A percentile compares a stretch with the other conserved stretches of the same genome.
phyloP scores from a whole-genome alignment of 1,284 basidiomycete species.

The Irpex sp. region DNA sequence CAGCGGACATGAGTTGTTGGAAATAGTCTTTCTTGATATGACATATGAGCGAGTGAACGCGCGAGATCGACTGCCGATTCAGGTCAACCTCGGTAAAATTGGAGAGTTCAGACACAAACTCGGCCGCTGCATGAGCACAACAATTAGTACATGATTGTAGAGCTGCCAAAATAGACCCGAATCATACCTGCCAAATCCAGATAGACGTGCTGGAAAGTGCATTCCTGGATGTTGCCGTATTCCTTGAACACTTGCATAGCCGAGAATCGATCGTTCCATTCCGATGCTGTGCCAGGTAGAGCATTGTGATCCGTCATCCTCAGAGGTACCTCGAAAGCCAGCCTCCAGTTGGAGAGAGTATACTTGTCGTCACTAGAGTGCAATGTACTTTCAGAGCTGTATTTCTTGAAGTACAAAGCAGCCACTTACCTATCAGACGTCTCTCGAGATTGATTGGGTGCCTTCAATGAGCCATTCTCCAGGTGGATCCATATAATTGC shows the following conservation, averaged over 20 bases:
- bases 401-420: too few relatives aligned
- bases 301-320: neutral
- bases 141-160: neutral
- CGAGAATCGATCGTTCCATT: neutral
- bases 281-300: neutral
- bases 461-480: neutral
- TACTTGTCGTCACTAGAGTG: neutral
- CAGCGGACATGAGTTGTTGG: conserved; percentile 22
- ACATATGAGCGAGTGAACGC: conserved; percentile 21
- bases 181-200: neutral
- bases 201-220: neutral
- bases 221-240: neutral
- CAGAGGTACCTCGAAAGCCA: neutral
- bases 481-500: conserved; percentile 6
- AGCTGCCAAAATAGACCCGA: neutral
- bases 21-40: conserved; percentile 25
- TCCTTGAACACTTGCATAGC: neutral
- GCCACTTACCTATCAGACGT: neutral
- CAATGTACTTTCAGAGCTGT: neutral
- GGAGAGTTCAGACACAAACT: conserved; percentile 25
- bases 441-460: neutral
- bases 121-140: conserved; percentile 20
- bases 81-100: conserved; percentile 19
- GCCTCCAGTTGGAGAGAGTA: neutral
- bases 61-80: conserved; percentile 13